Base-by-base conservation (phyloP, 805 yeast species). In the Candida berthetii region DNA sequence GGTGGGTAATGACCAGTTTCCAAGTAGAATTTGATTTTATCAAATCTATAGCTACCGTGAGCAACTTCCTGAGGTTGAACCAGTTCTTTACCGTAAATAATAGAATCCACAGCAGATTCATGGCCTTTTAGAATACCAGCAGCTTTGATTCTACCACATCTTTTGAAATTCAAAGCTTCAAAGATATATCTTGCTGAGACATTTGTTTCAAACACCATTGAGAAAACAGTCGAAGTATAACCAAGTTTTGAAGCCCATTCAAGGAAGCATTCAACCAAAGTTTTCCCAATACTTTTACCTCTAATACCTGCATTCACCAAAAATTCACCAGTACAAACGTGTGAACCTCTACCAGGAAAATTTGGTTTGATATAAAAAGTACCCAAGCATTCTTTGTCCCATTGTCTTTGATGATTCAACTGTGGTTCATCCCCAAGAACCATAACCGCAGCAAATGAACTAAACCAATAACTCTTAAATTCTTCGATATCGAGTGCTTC, bases 331-430 rank as follows among this genome's bases (percentile, higher is more conserved):
- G 95, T 85, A 52, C 95, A 89, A n/a, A 93, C 82, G 57, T 91
- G 97, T 0, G 95, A 80, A 16, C 93, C 83, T 36, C 98, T 69
- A 2, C 98, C 98, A 0, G 97, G 96, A 57, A 82, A 91, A 53
- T 87, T 85, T 2, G 97, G 93, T 48, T 84, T 84, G 46, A 91
- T 72, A 57, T 74, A 81, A 56, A 91, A 89, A 2, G 90, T 76
- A 1, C 98, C 99, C 37, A 93, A 68, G 58, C 97, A 91, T 57
- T 84, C 90, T 52, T 85, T 87, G 45, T 89, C 95, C 96, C 98
- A 90, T 56, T 83, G 88, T 39, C 82, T 75, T 37, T 64, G 68
- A 38, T 54, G 64, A 48, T 74, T 77, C 18, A 72, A 57, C 27
- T 66, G 65, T 1, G 71, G 71, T n/a, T 71, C 71, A 55, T 85